Evolutionary conservation across 2,329 filamentous ascomycete genomes (phyloP).

Genomic region (Eutypa lata): DNA sequence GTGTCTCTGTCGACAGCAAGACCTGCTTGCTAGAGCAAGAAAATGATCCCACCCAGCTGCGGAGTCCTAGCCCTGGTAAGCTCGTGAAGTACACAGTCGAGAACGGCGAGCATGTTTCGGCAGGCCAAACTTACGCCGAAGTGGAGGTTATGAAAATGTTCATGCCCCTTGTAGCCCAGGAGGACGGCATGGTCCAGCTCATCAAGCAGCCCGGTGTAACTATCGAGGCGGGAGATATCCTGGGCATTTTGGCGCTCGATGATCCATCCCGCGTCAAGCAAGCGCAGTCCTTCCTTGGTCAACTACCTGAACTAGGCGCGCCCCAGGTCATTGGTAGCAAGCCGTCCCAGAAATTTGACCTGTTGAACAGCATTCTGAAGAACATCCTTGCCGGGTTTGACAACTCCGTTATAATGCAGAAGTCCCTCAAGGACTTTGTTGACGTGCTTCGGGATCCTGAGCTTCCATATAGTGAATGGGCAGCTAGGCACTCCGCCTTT

Average conservation of each 20-base stretch:
- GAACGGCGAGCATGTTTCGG: conserved; percentile 88
- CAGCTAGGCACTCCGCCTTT: conserved; percentile 91
- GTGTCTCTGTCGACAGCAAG: conserved; percentile 95
- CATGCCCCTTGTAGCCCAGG: conserved; percentile 93
- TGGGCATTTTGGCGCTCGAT: conserved; percentile 94
- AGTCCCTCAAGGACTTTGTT: conserved; percentile 83
- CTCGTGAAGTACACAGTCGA: conserved; percentile 97
- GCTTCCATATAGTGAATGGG: conserved; percentile 95
- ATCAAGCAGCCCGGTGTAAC: conserved; percentile 99
- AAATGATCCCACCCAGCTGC: conserved; percentile 96
- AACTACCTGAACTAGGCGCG: conserved; percentile 81
- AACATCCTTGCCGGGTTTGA: conserved; percentile 94
- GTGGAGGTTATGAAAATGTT: conserved; percentile 99
- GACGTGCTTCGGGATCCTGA: conserved; percentile 85
- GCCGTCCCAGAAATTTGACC: conserved; percentile 80
- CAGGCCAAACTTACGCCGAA: conserved; percentile 91
- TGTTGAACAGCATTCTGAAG: conserved; percentile 72
- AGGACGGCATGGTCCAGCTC: conserved; percentile 94
- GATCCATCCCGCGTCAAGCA: conserved; percentile 96
- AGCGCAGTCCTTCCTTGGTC: conserved; percentile 87
- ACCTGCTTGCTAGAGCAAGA: conserved; percentile 97
- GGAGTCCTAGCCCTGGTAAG: conserved; percentile 93
- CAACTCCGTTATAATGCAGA: conserved; percentile 93
- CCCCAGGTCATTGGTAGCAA: conserved; percentile 88
- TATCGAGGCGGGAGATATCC: conserved; percentile 93